A percentile compares a stretch with the other conserved stretches of the same genome.
These are phyloP conservation scores for Plenodomus tracheiphilus DNA, from an alignment of 2,329 filamentous ascomycete genomes.

Conservation along the genomic window DNA sequence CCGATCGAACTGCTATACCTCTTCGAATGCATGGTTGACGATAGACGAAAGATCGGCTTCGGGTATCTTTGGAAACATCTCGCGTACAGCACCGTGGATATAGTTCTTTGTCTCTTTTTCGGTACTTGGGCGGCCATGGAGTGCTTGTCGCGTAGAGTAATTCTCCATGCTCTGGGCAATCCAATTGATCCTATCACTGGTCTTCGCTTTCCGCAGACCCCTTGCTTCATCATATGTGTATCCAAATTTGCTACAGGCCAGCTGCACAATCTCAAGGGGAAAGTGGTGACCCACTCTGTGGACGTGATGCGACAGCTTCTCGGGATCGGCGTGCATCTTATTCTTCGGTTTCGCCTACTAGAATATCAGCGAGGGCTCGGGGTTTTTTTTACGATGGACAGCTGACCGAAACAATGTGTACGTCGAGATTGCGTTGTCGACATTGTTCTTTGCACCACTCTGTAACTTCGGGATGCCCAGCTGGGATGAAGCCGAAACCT, in stretches of 20 bases:
- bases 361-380: constrained; percentile 9
- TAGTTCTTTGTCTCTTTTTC: constrained; percentile 57
- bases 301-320: constrained; percentile 62
- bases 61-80: constrained; percentile 66
- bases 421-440: constrained; percentile 56
- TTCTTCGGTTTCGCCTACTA: constrained; percentile 49
- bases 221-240: constrained; percentile 27
- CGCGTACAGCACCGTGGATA: constrained; percentile 61
- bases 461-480: constrained; percentile 63
- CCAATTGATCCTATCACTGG: constrained; percentile 26
- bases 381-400: background rate
- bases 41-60: constrained; percentile 61
- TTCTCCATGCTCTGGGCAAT: constrained; percentile 43
- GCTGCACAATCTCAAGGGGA: constrained; percentile 60
- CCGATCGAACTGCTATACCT: constrained; percentile 44
- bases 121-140: constrained; percentile 29
- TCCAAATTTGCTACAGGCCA: constrained; percentile 57
- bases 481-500: constrained; percentile 65
- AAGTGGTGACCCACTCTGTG: constrained; percentile 67
- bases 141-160: constrained; percentile 31
- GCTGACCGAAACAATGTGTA: constrained; percentile 65
- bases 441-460: constrained; percentile 62
- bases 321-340: constrained; percentile 53
- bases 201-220: constrained; percentile 26
- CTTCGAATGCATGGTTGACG: constrained; percentile 63